Base-by-base conservation (phyloP, 495 filamentous ascomycete genomes). In the Neurospora intermedia region DNA sequence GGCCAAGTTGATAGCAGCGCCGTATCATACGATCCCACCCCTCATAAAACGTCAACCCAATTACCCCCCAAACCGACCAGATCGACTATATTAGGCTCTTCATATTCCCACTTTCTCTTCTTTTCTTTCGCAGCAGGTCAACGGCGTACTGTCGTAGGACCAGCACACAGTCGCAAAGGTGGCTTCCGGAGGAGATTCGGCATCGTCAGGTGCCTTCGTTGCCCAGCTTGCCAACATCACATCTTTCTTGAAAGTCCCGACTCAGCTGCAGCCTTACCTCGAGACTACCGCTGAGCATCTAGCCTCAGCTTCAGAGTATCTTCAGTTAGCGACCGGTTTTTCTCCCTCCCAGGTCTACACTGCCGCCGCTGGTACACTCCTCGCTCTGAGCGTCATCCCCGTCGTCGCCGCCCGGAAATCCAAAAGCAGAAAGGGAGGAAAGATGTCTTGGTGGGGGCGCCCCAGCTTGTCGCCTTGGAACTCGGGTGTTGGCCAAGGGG, bases 401-500 rank as follows among this genome's bases (percentile, higher is more conserved):
- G 80, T 87, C 43, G 73, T 88, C 70, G 73, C 84, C 71, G 79
- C 84, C 43, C 79, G 89, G 78, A 79, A 69, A 62, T 43, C 66
- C 18, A 62, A 42, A 48, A 75, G 69, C 48, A 75, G 75, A 42
- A 76, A 79, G 45, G 69, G 71, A 69, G 75, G 71, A 40, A 85
- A 80, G 74, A 91, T 92, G 91, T 88, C 85, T 73, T 89, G 91
- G 82, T 88, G 88, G 80, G 87, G 86, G 75, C 82, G 87, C 76
- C 87, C 86, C 73, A 84, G 82, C 73, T 80, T 89, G 71, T 88
- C 88, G 69, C 86, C 88, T 42, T 88, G 85, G 82, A 81, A 81
- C 77, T 87, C 88, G 62, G 84, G 85, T 43, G 79, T 85, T 80
- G 83, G 78, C 74, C 80, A 78, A 15, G 80, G 80, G 20, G 81